Conservation (phyloP, 305 asterid species). For the Fraxinus greggii region DNA sequence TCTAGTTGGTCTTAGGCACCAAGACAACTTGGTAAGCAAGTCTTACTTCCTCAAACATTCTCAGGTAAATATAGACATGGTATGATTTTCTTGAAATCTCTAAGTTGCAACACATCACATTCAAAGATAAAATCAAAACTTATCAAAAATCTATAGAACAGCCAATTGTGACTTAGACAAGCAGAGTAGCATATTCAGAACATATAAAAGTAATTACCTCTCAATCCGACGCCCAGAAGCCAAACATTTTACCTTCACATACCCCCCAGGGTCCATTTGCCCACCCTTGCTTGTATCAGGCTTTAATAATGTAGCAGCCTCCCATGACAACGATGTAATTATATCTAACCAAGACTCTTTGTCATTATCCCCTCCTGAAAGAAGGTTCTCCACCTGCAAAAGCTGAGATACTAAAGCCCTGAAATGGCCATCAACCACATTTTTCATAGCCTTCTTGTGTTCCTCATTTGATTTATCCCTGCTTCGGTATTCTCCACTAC, state of each 20-base stretch:
- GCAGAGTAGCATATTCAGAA: not conserved
- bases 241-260: conserved; percentile 89
- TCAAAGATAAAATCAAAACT: not conserved
- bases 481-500: conserved; percentile 73
- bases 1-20: not conserved
- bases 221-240: conserved; percentile 86
- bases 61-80: not conserved
- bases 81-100: conserved; percentile 3
- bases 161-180: not conserved
- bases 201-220: conserved; percentile 51
- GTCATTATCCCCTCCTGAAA: conserved; percentile 63
- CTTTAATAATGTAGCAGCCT: conserved; percentile 84
- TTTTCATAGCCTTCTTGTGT: conserved; percentile 74
- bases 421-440: conserved; percentile 90
- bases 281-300: conserved; percentile 93
- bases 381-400: conserved; percentile 89
- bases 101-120: not conserved
- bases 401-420: conserved; percentile 93
- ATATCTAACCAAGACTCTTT: conserved; percentile 91
- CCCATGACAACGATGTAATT: conserved; percentile 88
- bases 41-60: not conserved
- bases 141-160: conserved; percentile 17
- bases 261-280: conserved; percentile 97
- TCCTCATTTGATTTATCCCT: conserved; percentile 85
- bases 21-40: not conserved